Percentiles rank a stretch among this genome's conserved stretches.
Evolutionary conservation across 1,284 basidiomycete genomes (phyloP).

Genomic region (Ustilago sp.): DNA sequence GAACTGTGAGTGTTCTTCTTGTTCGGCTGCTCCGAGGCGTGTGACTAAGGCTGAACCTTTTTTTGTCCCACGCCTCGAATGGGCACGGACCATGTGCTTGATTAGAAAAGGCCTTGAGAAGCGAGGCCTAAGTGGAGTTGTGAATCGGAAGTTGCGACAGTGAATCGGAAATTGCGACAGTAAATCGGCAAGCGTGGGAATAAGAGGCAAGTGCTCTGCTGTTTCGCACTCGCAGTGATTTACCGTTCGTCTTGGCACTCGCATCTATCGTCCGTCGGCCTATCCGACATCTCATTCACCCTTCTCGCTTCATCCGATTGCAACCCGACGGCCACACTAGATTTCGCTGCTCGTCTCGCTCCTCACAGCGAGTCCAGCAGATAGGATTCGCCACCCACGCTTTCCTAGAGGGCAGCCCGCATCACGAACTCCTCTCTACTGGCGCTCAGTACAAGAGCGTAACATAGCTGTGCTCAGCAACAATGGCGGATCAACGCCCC

Average conservation of each 20-base stretch:
- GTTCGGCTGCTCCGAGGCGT: slow-evolving; percentile 5
- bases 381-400: background rate
- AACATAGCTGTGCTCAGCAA: background rate
- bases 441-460: background rate
- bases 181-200: slow-evolving; percentile 8
- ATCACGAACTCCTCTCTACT: background rate
- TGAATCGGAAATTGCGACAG: background rate
- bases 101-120: background rate
- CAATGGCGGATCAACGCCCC: slow-evolving; percentile 73
- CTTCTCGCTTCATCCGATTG: slow-evolving; percentile 1
- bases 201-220: slow-evolving; percentile 6
- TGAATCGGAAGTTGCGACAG: background rate
- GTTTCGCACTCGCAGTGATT: slow-evolving; percentile 4
- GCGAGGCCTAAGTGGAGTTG: slow-evolving; percentile 28
- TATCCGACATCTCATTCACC: slow-evolving; percentile 6
- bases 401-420: background rate
- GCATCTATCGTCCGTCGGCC: background rate
- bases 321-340: background rate
- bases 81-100: slow-evolving; percentile 31
- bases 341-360: background rate
- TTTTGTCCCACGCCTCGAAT: background rate
- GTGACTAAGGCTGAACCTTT: slow-evolving; percentile 24
- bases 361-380: background rate
- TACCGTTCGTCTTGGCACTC: background rate
- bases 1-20: slow-evolving; percentile 16